A percentile compares a stretch with the other conserved stretches of the same genome.
Conservation (phyloP, 2,329 filamentous ascomycete genomes). For the Penicillium brevicompactum region DNA sequence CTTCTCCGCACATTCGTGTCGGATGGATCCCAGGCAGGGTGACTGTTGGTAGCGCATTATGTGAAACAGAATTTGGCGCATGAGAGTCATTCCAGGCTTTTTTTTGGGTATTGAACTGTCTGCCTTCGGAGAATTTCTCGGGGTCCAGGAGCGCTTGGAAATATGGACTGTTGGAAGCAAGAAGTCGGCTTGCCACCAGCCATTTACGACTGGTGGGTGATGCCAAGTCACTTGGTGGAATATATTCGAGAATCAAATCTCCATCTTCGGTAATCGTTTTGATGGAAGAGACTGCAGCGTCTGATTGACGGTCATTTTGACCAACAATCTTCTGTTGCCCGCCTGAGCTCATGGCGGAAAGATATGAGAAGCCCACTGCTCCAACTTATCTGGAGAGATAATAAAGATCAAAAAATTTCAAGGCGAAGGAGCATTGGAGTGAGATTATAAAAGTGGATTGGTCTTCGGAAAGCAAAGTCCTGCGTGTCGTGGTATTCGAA, state of each 20-base stretch:
- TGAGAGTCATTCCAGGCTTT: constrained; percentile 9
- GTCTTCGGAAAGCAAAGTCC: neutral
- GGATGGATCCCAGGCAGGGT: constrained; percentile 29
- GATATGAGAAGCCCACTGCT: neutral
- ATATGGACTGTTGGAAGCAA: constrained; percentile 41
- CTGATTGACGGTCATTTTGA: neutral
- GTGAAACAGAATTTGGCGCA: neutral
- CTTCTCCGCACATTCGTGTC: constrained; percentile 30
- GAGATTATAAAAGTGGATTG: neutral
- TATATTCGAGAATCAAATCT: constrained; percentile 42
- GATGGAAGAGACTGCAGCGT: neutral
- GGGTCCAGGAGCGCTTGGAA: constrained; percentile 45
- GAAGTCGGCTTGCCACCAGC: constrained; percentile 35
- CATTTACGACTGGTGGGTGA: constrained; percentile 26
- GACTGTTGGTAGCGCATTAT: constrained; percentile 28
- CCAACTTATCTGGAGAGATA: neutral
- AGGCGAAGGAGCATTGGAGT: neutral
- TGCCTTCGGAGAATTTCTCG: constrained; percentile 46
- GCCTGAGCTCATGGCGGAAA: constrained; percentile 3
- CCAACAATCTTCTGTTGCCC: neutral
- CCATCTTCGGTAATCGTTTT: constrained; percentile 32
- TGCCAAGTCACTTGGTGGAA: constrained; percentile 5
- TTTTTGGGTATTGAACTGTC: constrained; percentile 33
- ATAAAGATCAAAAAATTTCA: neutral
- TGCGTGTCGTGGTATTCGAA: neutral